A percentile compares a stretch with the other conserved stretches of the same genome.
These are phyloP conservation scores for Climacium dendroides DNA, from an alignment of 225 moss, liverwort and hornwort genomes.

Conservation along the genomic window DNA sequence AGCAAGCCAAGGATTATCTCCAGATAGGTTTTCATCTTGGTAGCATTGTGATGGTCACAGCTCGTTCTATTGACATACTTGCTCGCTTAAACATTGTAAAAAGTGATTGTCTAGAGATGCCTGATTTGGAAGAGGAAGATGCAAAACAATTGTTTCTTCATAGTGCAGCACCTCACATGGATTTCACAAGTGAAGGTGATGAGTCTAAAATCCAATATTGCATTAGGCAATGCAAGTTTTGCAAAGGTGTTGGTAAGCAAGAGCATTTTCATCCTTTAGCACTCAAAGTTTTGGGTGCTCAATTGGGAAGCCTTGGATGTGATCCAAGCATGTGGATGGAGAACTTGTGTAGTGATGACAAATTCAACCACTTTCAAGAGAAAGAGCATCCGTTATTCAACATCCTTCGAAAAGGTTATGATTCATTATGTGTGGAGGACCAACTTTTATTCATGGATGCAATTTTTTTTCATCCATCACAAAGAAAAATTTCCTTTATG, in stretches of 20 bases:
- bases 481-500: too few species aligned
- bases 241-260: not conserved
- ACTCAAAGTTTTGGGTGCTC: not conserved
- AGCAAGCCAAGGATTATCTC: not conserved
- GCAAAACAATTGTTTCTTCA: not conserved
- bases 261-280: not conserved
- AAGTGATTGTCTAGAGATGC: not conserved
- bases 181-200: not conserved
- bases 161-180: not conserved
- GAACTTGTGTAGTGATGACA: not conserved
- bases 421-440: not conserved
- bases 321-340: not conserved
- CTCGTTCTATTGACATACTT: not conserved
- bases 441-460: not conserved
- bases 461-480: not conserved
- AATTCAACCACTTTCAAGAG: not conserved
- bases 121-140: not conserved
- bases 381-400: not conserved
- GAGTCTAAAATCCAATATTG: not conserved
- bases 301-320: not conserved
- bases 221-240: not conserved
- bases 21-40: not conserved
- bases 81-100: not conserved
- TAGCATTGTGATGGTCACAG: not conserved
- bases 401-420: not conserved